Evolutionary conservation across 2,329 filamentous ascomycete genomes (phyloP).

Genomic region (Curvularia hawaiiensis): DNA sequence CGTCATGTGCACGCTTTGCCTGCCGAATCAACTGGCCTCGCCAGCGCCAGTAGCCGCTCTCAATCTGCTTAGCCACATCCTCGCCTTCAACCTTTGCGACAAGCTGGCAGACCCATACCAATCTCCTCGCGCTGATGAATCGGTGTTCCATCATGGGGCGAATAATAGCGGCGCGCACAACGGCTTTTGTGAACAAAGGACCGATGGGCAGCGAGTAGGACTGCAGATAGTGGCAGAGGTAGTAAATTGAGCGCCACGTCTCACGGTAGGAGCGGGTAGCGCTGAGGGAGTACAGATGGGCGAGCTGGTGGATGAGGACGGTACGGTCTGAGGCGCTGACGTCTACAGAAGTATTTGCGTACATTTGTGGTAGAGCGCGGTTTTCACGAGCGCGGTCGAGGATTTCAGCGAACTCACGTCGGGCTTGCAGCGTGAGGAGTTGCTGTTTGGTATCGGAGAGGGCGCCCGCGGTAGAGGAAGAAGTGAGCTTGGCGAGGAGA

Average conservation of each 20-base stretch:
- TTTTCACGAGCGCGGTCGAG: constrained; percentile 28
- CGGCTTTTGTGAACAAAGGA: constrained; percentile 38
- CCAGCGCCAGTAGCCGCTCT: constrained; percentile 34
- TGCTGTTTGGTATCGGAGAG: neutral
- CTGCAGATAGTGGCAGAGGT: constrained; percentile 36
- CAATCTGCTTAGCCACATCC: constrained; percentile 33
- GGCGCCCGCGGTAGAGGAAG: neutral
- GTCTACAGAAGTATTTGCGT: constrained; percentile 22
- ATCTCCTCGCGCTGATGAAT: constrained; percentile 35
- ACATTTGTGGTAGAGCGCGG: constrained; percentile 32
- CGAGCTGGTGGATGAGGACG: constrained; percentile 40
- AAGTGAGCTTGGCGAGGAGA: constrained; percentile 9
- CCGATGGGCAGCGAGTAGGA: constrained; percentile 28
- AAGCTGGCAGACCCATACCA: constrained; percentile 38
- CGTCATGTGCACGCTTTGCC: constrained; percentile 26
- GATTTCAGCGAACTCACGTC: constrained; percentile 35
- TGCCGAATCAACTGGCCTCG: constrained; percentile 36
- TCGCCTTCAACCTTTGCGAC: constrained; percentile 39
- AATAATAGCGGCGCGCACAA: constrained; percentile 32
- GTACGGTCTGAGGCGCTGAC: constrained; percentile 20
- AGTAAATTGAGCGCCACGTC: constrained; percentile 34
- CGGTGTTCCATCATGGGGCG: constrained; percentile 34
- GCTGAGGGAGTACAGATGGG: constrained; percentile 39
- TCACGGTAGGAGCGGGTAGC: constrained; percentile 25
- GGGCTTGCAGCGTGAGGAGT: constrained; percentile 9